Evolutionary conservation across 768 basidiomycete genomes (phyloP), one percentile per base, ranked within the genome.

Genomic region (Glaciozyma antarctica): DNA sequence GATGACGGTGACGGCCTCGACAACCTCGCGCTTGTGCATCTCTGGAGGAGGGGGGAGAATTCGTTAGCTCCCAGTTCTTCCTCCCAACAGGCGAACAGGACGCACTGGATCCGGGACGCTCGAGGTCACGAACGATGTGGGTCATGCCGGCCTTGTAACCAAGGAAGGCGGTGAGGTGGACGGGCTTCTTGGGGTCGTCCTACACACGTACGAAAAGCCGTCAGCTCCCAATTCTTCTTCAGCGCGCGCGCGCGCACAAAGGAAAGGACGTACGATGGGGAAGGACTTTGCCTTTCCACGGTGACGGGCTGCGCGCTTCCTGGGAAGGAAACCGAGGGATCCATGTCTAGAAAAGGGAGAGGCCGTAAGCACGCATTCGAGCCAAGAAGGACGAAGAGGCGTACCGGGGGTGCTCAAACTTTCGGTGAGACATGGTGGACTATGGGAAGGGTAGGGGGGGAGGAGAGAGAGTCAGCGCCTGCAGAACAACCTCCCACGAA

Each of bases 91-190:
- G 43, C 24, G 22, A 44, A 55, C 5, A 32, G 62, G 21, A 86
- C 93, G 76, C 76, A 98, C 93, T 99, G 76, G 95, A 98, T 72
- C 94, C 95, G 59, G 94, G 94, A 77, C 95, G 90, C 81, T 98
- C 95, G 75, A 98, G 89, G 77, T 99, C 95, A 76, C 95, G 89
- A 69, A 99, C 93, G 74, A 99, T 84, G 78, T 99, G 95, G 79
- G 92, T 97, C 94, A 98, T 98, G 75, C 95, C 95, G 71, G 95
- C 95, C 85, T 99, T 99, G 87, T 97, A 99, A 73, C 94, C 95
- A 86, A 99, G 85, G 77, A 88, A 81, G 72, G 95, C 95, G 75
- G 95, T 99, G 80, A 99, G 83, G 81, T 99, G 95, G 67, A 94
- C 91, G 63, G 90, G 91, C 80, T 95, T 95, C 83, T 92, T 97